Conservation (phyloP, 352 stramenopile species). For the Pythium pyrilobum region DNA sequence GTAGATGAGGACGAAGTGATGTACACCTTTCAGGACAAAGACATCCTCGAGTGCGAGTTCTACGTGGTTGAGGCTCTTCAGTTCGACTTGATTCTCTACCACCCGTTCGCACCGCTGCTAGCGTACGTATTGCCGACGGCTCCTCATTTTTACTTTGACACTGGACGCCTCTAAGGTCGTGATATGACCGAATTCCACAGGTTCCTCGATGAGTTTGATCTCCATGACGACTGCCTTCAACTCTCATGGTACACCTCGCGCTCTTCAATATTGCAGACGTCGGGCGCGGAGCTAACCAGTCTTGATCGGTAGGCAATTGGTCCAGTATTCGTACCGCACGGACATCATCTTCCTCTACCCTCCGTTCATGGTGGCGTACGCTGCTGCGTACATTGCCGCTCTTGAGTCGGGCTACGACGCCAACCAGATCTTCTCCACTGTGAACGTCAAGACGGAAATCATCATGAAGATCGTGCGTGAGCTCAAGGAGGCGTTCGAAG, state of each 20-base stretch:
- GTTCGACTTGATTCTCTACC: constrained; percentile 86
- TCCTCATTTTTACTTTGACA: background rate
- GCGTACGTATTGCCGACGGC: constrained; percentile 42
- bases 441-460: constrained; percentile 82
- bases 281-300: no score
- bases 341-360: constrained; percentile 83
- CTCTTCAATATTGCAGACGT: no score
- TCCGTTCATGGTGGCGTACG: constrained; percentile 87
- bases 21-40: constrained; percentile 87
- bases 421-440: constrained; percentile 59
- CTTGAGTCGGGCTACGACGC: constrained; percentile 74
- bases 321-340: constrained; percentile 85
- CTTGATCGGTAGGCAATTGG: constrained; percentile 54
- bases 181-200: no score
- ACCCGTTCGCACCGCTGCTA: constrained; percentile 79
- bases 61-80: constrained; percentile 85
- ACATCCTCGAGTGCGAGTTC: constrained; percentile 89
- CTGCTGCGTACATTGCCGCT: constrained; percentile 72
- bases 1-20: constrained; percentile 85
- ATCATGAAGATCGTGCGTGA: constrained; percentile 76
- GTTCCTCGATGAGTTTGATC: constrained; percentile 80
- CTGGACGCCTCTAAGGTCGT: no score
- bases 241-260: constrained; percentile 53
- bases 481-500: constrained; percentile 70
- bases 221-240: constrained; percentile 83